Evolutionary conservation across 352 stramenopile species (phyloP), one percentile per base, ranked within the genome.

Genomic region (Phytopythium cucurbitacearum): DNA sequence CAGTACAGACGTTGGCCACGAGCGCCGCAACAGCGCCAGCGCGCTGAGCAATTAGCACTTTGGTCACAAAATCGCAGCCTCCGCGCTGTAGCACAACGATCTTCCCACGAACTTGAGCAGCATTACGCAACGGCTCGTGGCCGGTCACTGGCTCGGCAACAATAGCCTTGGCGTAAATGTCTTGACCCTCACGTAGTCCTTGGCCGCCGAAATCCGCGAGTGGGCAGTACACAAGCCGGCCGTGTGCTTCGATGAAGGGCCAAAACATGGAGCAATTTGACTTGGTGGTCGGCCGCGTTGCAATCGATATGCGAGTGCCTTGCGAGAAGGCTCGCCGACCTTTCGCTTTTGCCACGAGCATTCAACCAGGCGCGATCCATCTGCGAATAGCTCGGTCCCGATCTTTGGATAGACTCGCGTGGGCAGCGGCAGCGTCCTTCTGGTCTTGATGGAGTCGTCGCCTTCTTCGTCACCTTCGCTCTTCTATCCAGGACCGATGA

Each of bases 51-150:
- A 87, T 71, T 13, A 81, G 42, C 40, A 76, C 73, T 56, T 94
- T 94, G 34, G 72, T 77, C n/a, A 91, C 64, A 60, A 92, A 94
- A 65, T 91, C 76, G 60, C 80, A 94, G 33, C 64, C 53, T 7
- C 83, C 83, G 1, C 83, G 75, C 46, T 91, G 68, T 10, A 91
- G 64, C 12, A 91, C 56, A 12, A 76, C 72, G 51, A 91, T 76
- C 52, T 85, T 85, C n/a, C 66, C 80, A 3, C 10, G 46, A 5
- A 78, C 56, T 6, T 76, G 56, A 5, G 49, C 49, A 16, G 70
- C 72, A 51, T 91, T 89, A 53, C 67, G 67, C 32, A 93, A 58
- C 12, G 75, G 51, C 0, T 71, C 53, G 21, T 80, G 70, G 0
- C 55, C 80, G 0, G 76, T 83, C 52, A 89, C 66, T 1, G 80